phyloP scores from a whole-genome alignment of 2,329 filamentous ascomycete species.

The Orbilia javanica region DNA sequence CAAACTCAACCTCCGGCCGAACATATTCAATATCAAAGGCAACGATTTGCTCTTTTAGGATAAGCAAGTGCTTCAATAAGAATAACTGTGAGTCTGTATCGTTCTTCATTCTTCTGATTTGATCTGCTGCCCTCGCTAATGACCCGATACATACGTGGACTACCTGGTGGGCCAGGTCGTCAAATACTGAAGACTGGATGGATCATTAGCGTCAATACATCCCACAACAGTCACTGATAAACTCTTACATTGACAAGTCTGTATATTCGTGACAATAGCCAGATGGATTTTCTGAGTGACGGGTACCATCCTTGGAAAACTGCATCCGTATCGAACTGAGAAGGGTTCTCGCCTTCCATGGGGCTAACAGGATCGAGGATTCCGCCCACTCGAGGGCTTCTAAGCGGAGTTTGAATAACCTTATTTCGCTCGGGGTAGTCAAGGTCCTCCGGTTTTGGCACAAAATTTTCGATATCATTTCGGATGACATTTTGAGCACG shows the following conservation, averaged over 20 bases:
- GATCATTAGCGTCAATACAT: conserved; percentile 41
- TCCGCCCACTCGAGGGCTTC: conserved; percentile 66
- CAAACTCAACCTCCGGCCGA: conserved; percentile 74
- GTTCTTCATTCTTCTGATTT: conserved; percentile 71
- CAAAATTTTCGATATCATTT: conserved; percentile 76
- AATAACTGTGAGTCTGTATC: conserved; percentile 87
- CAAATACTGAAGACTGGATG: conserved; percentile 74
- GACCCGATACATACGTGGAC: conserved; percentile 90
- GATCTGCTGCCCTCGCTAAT: conserved; percentile 79
- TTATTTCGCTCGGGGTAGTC: conserved; percentile 72
- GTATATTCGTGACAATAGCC: conserved; percentile 77
- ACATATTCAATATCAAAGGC: conserved; percentile 91
- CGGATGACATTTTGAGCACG: conserved; percentile 74
- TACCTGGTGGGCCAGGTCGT: conserved; percentile 81
- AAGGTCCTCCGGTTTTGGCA: conserved; percentile 74
- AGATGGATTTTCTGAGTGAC: conserved; percentile 76
- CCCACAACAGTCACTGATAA: neutral
- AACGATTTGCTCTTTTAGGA: conserved; percentile 94
- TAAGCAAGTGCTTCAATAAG: conserved; percentile 91
- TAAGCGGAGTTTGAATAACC: conserved; percentile 70
- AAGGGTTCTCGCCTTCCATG: conserved; percentile 69
- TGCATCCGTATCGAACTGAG: conserved; percentile 70
- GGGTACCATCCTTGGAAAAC: conserved; percentile 75
- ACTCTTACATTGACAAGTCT: conserved; percentile 74
- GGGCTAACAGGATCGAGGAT: conserved; percentile 66